phyloP scores from a whole-genome alignment of 1,284 basidiomycete species.

The Amylostereum areolatum region DNA sequence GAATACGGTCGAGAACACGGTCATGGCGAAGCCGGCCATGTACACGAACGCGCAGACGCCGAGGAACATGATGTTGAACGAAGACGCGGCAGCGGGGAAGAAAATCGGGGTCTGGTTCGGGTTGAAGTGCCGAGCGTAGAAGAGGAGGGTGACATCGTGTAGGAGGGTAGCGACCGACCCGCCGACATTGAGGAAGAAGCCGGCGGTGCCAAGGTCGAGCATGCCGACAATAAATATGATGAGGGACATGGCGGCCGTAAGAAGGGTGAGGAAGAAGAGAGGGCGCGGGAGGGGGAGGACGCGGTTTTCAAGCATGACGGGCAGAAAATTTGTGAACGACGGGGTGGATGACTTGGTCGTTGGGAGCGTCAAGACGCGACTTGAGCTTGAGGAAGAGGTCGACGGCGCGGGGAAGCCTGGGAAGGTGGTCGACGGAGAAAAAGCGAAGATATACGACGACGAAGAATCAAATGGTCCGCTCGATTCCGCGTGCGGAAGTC shows the following conservation, averaged over 20 bases:
- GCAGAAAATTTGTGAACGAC: no score
- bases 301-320: no score
- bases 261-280: slow-evolving; percentile 4
- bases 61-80: slow-evolving; percentile 6
- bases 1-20: neutral
- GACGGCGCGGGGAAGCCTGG: no score
- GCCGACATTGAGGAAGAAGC: slow-evolving; percentile 8
- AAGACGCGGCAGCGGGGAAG: slow-evolving; percentile 6
- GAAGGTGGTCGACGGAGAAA: no score
- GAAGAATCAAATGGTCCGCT: no score
- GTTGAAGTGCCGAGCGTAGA: slow-evolving; percentile 2
- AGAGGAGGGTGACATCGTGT: slow-evolving; percentile 7
- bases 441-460: no score
- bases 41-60: slow-evolving; percentile 5
- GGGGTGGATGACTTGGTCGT: no score
- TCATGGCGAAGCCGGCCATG: slow-evolving; percentile 6
- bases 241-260: slow-evolving; percentile 4
- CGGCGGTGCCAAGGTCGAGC: slow-evolving; percentile 9
- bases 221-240: slow-evolving; percentile 5
- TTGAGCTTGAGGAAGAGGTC: no score
- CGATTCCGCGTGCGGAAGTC: no score
- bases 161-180: slow-evolving; percentile 3
- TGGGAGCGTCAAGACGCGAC: no score
- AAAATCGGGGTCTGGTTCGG: neutral
- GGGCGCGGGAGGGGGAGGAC: slow-evolving; percentile 3